Evolutionary conservation across 2,329 filamentous ascomycete species (phyloP), one percentile per base, ranked within the genome.

Genomic region (Xylariaceae sp.): DNA sequence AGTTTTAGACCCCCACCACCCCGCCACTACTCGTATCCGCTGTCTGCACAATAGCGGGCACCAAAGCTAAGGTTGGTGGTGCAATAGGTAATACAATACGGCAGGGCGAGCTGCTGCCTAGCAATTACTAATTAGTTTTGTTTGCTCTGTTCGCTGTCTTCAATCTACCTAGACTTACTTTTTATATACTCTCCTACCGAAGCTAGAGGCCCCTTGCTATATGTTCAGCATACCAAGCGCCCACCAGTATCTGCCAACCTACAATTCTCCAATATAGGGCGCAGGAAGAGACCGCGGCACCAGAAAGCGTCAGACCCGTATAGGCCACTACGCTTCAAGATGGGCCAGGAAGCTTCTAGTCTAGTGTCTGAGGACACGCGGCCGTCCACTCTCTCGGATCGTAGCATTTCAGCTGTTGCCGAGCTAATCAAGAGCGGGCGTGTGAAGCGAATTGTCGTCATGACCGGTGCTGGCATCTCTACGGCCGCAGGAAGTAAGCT

Each of bases 401-500:
- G 92, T 50, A 88, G 81, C 23, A 72, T 97, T 11, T 78, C 87
- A 15, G 88, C 84, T 3, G 78, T 97, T 32, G 92, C 91, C n/a
- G 81, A 88, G 23, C 87, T 89, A 65, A 92, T 99, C 72, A 85
- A 83, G 61, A 80, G 85, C 65, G 88, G 86, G 39, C 72, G 80
- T 42, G 85, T 81, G 27, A 81, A 81, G 64, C 81, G 81, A 43
- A 88, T 99, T 52, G 91, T 96, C 20, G 88, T 97, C 58, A 85
- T 97, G 84, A 92, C 89, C 2, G 93, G 93, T 53, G 92, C 93
- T 10, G 93, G 93, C 41, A 95, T 97, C 62, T 91, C 87, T 24
- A 93, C 89, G 0, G 81, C 83, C 8, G 84, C 84, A 50, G 85
- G 85, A 52, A 87, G 81, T 84, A 71, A 49, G 77, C 46, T 27